These are phyloP conservation scores for Schizochytrium sp. DNA, from an alignment of 108 stramenopile species.

Conservation along the genomic window DNA sequence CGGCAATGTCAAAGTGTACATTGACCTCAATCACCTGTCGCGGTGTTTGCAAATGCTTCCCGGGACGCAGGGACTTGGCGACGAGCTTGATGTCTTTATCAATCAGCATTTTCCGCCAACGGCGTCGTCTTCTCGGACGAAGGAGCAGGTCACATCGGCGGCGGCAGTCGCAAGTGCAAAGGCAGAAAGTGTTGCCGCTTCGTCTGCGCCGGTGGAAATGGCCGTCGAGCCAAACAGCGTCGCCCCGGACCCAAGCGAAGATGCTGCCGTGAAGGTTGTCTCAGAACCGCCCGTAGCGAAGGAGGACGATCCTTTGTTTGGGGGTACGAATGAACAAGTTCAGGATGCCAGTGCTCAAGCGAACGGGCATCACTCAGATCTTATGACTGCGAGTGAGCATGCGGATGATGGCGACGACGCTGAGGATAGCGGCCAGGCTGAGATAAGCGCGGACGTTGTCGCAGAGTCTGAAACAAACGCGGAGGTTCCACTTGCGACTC, in stretches of 20 bases:
- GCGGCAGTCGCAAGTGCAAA: not conserved
- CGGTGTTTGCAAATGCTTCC: not conserved
- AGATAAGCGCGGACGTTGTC: not conserved
- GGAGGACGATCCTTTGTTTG: too few relatives aligned
- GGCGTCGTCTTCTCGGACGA: not conserved
- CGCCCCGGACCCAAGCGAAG: too few relatives aligned
- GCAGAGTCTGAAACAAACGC: not conserved
- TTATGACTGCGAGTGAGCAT: not conserved
- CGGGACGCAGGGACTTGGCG: not conserved
- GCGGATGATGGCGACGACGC: not conserved
- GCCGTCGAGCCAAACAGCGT: too few relatives aligned
- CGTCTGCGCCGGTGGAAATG: not conserved
- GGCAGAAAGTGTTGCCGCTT: not conserved
- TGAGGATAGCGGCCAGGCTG: not conserved
- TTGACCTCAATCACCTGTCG: not conserved
- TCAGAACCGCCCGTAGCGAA: too few relatives aligned
- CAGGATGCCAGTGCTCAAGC: too few relatives aligned
- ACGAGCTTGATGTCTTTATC: not conserved
- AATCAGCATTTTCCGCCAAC: not conserved
- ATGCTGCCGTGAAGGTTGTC: too few relatives aligned
- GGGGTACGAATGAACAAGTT: too few relatives aligned
- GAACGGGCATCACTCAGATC: too few relatives aligned
- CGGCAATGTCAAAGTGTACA: not conserved
- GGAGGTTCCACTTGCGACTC: not conserved
- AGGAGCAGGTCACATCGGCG: not conserved